Conservation (phyloP, 345 rosid genomes). For the Corchorus olitorius region DNA sequence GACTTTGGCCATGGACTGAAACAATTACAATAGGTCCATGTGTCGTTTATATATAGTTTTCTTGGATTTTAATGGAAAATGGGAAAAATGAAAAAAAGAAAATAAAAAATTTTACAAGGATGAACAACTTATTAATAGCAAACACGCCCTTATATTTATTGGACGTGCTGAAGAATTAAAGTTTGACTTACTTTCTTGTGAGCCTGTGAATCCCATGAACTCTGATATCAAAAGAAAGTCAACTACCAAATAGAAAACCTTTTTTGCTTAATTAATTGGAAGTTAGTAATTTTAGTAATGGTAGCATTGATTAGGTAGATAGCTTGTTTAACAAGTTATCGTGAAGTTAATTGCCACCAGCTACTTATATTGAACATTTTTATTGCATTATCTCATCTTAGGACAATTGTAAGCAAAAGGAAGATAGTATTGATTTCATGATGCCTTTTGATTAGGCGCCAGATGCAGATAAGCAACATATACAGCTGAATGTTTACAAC, state of each 20-base stretch:
- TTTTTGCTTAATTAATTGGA: slow-evolving; percentile 16
- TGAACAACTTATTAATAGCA: neutral
- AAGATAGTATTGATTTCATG: neutral
- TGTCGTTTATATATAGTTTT: neutral
- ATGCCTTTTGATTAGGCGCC: neutral
- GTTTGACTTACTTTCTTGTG: slow-evolving; percentile 45
- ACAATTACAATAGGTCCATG: neutral
- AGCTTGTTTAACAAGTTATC: slow-evolving; percentile 5
- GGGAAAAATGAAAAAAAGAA: neutral
- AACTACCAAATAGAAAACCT: slow-evolving; percentile 25
- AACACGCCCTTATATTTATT: slow-evolving; percentile 19
- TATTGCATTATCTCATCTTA: neutral
- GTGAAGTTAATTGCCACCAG: slow-evolving; percentile 8
- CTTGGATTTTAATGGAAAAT: neutral
- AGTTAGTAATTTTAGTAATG: slow-evolving; percentile 4
- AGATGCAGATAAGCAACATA: too few relatives aligned
- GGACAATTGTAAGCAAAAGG: neutral
- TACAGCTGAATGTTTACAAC: neutral
- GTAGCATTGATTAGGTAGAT: slow-evolving; percentile 14
- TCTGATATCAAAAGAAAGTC: slow-evolving; percentile 25
- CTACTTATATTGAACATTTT: neutral
- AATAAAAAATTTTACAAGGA: neutral
- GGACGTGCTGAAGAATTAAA: slow-evolving; percentile 37
- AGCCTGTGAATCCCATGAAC: slow-evolving; percentile 26
- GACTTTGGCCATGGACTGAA: neutral